A percentile compares a stretch with the other conserved stretches of the same genome.
phyloP scores from a whole-genome alignment of 129 eudicot species.

The Apium graveolens region DNA sequence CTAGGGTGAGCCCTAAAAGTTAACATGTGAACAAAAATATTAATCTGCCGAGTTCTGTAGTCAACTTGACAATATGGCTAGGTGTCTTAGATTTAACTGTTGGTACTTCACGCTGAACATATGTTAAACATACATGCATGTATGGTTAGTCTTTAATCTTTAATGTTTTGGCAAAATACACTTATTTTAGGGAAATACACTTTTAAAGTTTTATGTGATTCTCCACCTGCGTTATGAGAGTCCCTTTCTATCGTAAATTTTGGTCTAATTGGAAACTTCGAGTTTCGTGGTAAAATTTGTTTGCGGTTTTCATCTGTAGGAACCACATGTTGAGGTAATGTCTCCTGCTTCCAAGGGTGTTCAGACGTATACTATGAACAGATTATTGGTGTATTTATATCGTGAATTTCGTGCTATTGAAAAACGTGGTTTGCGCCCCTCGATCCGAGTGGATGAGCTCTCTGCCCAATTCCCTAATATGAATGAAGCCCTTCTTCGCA shows the following conservation, averaged over 20 bases:
- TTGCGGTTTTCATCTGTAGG: constrained; percentile 50
- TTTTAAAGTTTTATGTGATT: not conserved
- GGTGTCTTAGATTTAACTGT: not conserved
- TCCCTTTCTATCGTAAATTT: not conserved
- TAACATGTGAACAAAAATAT: not conserved
- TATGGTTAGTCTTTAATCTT: not conserved
- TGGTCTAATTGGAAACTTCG: not conserved
- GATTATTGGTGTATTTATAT: constrained; percentile 74
- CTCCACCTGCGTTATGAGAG: not conserved
- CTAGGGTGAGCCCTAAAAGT: not conserved
- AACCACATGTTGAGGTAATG: constrained; percentile 96
- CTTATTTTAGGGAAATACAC: not conserved
- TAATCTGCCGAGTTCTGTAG: not conserved
- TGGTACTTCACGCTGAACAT: not conserved
- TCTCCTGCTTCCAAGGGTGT: constrained; percentile 72
- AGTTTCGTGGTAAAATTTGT: too few relatives aligned
- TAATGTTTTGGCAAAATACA: not conserved
- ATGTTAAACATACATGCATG: not conserved
- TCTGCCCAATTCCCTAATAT: constrained; percentile 69
- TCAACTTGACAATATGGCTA: not conserved
- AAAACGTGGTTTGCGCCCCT: constrained; percentile 76
- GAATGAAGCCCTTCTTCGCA: constrained; percentile 63
- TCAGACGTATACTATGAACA: constrained; percentile 69
- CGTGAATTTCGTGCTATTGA: constrained; percentile 84
- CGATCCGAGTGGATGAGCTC: constrained; percentile 71